Evolutionary conservation across 139 green algal genomes (phyloP), one percentile per base, ranked within the genome.

Genomic region (Asterochloris sp.): DNA sequence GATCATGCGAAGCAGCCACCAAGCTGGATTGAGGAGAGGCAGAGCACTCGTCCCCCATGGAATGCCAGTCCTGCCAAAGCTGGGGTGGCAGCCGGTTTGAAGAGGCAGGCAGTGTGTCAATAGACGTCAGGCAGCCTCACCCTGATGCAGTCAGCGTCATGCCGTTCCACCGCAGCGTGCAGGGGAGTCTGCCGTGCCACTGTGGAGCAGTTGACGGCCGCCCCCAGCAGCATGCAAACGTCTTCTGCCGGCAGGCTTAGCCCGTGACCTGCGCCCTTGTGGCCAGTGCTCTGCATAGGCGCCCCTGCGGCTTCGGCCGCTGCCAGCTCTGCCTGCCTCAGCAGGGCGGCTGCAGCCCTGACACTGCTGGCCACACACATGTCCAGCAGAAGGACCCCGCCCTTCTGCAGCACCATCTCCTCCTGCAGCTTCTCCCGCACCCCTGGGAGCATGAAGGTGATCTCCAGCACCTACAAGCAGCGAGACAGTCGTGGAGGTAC

Each of bases 141-240:
- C 81, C 80, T 60, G 16, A 84, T 47, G 15, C 71, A 66, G 62
- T 14, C 28, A 12, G 61, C 74, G 63, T 85, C 74, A 73, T 88
- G 90, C 11, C 83, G 80, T 67, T 92, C 89, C 0, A 89, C 90
- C 0, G 93, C 93, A 6, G 79, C 73, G 77, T 98, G 94, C 81
- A 98, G 80, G 21, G 94, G 89, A 0, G 94, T 94, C 38, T 84
- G 64, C 16, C 93, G 88, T 0, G 62, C 82, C 10, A 74, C 76
- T 24, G 83, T 89, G 23, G 90, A 96, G 86, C 91, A 96, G 82
- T 92, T 94, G 62, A 85, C 90, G 0, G 91, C 92, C 60, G 87
- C 90, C 19, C 84, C 24, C 74, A 96, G 67, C 4, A 86, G 86
- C 73, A 87, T 74, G 13, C 19, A 16, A 0, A 84, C 26, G 24